Percentiles rank a stretch among this genome's conserved stretches.
phyloP scores from a whole-genome alignment of 1,284 basidiomycete species.

The Puccinia novopanici region DNA sequence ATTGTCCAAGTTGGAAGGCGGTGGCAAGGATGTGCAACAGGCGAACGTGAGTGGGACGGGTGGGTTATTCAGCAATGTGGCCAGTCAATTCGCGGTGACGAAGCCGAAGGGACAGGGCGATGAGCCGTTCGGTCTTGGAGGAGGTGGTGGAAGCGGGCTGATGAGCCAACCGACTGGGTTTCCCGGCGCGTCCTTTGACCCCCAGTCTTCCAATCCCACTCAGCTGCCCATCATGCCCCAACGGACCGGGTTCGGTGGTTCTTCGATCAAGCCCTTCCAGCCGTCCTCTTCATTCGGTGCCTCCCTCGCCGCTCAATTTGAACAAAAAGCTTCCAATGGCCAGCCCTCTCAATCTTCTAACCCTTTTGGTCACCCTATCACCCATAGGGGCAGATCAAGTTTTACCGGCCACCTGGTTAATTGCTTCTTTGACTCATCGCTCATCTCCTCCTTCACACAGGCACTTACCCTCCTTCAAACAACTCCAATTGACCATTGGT shows the following conservation, averaged over 20 bases:
- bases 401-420: no score
- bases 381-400: no score
- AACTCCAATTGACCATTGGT: no score
- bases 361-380: conserved; percentile 7
- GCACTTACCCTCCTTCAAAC: no score
- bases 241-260: conserved; percentile 74
- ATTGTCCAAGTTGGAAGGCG: conserved; percentile 40
- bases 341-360: neutral
- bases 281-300: conserved; percentile 85
- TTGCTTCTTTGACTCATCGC: no score
- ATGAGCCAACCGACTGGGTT: conserved; percentile 42
- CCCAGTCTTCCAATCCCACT: conserved; percentile 51
- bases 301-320: conserved; percentile 61
- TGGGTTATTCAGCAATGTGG: conserved; percentile 39
- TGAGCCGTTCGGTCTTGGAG: neutral
- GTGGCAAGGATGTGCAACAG: conserved; percentile 10
- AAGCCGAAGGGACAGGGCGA: conserved; percentile 23
- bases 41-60: neutral
- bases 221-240: conserved; percentile 68
- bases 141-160: neutral
- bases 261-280: conserved; percentile 78
- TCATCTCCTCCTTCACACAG: no score
- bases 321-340: neutral
- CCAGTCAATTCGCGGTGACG: conserved; percentile 44
- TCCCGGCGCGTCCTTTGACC: conserved; percentile 48